Evolutionary conservation across 345 rosid genomes (phyloP).

Genomic region (Excoecaria agallocha): DNA sequence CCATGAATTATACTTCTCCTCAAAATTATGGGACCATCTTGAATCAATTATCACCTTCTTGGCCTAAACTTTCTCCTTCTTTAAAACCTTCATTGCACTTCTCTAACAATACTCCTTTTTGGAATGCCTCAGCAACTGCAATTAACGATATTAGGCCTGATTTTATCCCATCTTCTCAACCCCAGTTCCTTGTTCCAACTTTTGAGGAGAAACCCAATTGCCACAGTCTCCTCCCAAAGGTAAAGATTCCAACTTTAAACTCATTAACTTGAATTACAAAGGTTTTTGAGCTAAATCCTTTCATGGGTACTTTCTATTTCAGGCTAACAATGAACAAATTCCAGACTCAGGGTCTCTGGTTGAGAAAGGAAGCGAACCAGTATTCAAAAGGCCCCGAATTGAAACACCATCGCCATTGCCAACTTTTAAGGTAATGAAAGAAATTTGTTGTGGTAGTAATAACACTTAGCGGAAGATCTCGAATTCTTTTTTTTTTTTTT

Average conservation of each 20-base stretch:
- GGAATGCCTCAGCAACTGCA: constrained; percentile 22
- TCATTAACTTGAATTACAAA: too few species aligned
- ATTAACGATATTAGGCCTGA: not conserved
- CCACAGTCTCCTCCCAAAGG: constrained; percentile 23
- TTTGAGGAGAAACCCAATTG: constrained; percentile 39
- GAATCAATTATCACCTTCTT: constrained; percentile 22
- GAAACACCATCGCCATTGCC: constrained; percentile 37
- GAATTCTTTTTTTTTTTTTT: too few species aligned
- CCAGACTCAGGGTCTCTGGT: constrained; percentile 14
- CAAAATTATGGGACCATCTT: constrained; percentile 20
- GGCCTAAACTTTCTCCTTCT: constrained; percentile 17
- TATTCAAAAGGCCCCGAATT: constrained; percentile 30
- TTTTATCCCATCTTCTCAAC: constrained; percentile 19
- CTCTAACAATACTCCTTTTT: constrained; percentile 22
- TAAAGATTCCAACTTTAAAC: not conserved
- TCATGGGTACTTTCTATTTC: not conserved
- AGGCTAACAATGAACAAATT: constrained; percentile 15
- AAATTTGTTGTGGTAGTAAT: too few species aligned
- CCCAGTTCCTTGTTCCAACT: constrained; percentile 18
- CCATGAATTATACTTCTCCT: constrained; percentile 13
- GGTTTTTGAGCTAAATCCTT: not conserved
- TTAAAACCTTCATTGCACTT: constrained; percentile 25
- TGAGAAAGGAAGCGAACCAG: constrained; percentile 30
- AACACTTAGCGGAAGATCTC: too few species aligned
- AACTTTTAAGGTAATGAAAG: constrained; percentile 29